Conservation (phyloP, 1,284 basidiomycete genomes). For the Moesziomyces aphidis region DNA sequence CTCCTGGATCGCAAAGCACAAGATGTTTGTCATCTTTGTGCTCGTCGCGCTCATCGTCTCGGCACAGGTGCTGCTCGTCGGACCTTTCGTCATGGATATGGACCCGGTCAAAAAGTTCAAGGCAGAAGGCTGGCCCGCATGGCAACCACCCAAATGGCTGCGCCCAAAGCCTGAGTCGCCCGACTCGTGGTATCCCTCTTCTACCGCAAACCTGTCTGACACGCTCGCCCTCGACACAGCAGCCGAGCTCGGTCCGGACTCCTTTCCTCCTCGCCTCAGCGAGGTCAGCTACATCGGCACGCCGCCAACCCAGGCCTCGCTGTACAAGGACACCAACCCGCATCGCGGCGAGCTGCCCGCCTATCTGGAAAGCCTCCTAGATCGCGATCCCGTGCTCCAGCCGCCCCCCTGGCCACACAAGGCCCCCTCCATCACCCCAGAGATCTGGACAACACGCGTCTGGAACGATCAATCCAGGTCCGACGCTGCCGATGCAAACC, state of each 20-base stretch:
- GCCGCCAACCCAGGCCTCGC: conserved; percentile 13
- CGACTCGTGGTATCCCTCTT: conserved; percentile 26
- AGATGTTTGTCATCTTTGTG: conserved; percentile 35
- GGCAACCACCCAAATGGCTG: conserved; percentile 35
- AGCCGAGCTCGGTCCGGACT: conserved; percentile 17
- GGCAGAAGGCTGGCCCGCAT: conserved; percentile 14
- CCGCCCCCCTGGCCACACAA: conserved; percentile 43
- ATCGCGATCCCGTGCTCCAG: conserved; percentile 35
- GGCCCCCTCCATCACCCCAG: conserved; percentile 36
- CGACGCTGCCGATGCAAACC: conserved; percentile 45
- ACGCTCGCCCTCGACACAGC: background rate
- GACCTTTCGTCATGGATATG: conserved; percentile 36
- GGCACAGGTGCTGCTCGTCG: conserved; percentile 35
- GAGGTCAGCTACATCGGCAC: conserved; percentile 6
- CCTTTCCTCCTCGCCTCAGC: conserved; percentile 33
- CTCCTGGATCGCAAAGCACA: conserved; percentile 51
- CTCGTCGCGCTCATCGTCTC: conserved; percentile 37
- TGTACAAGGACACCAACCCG: conserved; percentile 49
- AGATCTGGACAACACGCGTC: conserved; percentile 25
- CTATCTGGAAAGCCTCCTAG: conserved; percentile 31
- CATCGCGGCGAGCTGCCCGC: conserved; percentile 54
- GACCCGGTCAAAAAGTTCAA: conserved; percentile 41
- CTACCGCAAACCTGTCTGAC: background rate
- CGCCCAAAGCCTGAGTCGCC: conserved; percentile 16
- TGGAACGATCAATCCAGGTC: conserved; percentile 59